Evolutionary conservation across 441 rosid species (phyloP), one percentile per base, ranked within the genome.

Genomic region (Metrosideros polymorpha): DNA sequence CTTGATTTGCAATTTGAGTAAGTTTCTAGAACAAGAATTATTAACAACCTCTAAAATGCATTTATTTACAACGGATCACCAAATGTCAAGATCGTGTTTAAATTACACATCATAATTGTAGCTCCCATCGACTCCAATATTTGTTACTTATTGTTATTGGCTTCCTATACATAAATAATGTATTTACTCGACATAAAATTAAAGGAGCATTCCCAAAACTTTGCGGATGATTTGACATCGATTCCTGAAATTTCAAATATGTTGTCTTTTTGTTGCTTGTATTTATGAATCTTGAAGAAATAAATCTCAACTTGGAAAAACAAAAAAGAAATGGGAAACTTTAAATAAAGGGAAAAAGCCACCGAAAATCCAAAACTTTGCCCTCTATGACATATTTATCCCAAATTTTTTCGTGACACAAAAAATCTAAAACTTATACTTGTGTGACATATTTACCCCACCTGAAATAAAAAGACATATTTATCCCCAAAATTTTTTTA

Each of bases 71-170:
- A 39, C n/a, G 9, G 27, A 39, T 39, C n/a, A 0, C 15, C n/a
- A 5, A 1, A 39, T 0, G n/a, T 59, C 35, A 7, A 59, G 14
- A 15, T 29, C 24, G 0, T 3, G 1, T 61, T 15, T 15, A 15
- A 59, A 18, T 59, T 61, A 1, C 39, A 14, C 35, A 3, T 15
- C 1, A 18, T 61, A 15, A 15, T 61, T 61, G 29, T 30, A 29
- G 39, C 22, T 61, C 30, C 3, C 39, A 15, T 29, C 10, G 5
- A 15, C 22, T 7, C 3, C 0, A 15, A 35, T 22, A 1, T 19
- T 19, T 0, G 2, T 39, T 1, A 35, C 45, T 66, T 24, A 0
- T 1, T 5, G 27, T 2, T 1, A 3, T 9, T 0, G 25, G 77
- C 43, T 63, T 0, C 17, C 4, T 39, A 0, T 5, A 39, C 9